These are phyloP conservation scores for Chlamydomonas sphaeroides DNA, from an alignment of 139 green algal species.

Conservation along the genomic window DNA sequence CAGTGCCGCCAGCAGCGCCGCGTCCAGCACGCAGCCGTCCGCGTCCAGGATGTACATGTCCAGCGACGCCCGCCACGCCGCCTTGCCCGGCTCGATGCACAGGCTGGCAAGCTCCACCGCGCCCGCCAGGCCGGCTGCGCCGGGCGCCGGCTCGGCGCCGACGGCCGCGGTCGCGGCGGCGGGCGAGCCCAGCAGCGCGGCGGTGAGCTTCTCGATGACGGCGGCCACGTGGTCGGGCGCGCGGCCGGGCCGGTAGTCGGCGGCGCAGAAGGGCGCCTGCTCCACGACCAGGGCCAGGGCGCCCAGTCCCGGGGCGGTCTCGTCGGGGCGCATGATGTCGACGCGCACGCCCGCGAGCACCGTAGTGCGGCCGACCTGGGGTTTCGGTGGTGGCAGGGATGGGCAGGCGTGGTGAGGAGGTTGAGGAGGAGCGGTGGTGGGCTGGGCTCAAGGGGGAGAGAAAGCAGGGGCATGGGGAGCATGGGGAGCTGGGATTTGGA, in stretches of 20 bases:
- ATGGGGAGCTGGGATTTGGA: too few relatives aligned
- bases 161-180: background rate
- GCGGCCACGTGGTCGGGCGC: constrained; percentile 41
- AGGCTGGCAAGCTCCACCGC: constrained; percentile 49
- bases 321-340: constrained; percentile 59
- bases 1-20: constrained; percentile 70
- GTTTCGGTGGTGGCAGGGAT: too few relatives aligned
- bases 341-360: constrained; percentile 76
- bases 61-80: constrained; percentile 69
- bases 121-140: constrained; percentile 33
- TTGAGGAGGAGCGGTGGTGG: too few relatives aligned
- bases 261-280: constrained; percentile 69
- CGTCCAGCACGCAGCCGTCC: constrained; percentile 76
- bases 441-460: too few relatives aligned
- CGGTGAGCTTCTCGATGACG: constrained; percentile 58
- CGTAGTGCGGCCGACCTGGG: constrained; percentile 64
- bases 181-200: constrained; percentile 34
- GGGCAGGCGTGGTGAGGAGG: too few relatives aligned
- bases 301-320: constrained; percentile 56
- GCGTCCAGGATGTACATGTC: constrained; percentile 82
- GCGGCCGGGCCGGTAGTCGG: constrained; percentile 50
- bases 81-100: constrained; percentile 69
- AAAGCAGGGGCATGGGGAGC: too few relatives aligned
- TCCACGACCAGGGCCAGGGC: constrained; percentile 68
- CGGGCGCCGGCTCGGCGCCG: background rate